Percentiles rank a stretch among this genome's conserved stretches.
Evolutionary conservation across 2,329 filamentous ascomycete species (phyloP).

Genomic region (Ustilaginoidea virens): DNA sequence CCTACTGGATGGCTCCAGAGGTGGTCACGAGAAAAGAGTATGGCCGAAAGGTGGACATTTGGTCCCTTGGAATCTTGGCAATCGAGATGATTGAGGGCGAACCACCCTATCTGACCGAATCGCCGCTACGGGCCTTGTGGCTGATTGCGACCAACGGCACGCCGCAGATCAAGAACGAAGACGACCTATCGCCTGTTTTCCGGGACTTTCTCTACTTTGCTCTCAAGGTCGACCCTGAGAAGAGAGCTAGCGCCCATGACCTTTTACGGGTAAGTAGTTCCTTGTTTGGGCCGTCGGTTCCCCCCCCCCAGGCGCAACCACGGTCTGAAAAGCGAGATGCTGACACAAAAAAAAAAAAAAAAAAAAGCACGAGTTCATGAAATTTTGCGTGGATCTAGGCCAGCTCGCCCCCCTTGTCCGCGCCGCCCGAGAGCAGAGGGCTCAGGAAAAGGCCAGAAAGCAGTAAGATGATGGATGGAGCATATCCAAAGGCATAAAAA

Average conservation of each 20-base stretch:
- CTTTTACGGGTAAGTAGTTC: conserved; percentile 64
- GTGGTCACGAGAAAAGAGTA: conserved; percentile 97
- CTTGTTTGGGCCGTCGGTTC: neutral
- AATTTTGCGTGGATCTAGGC: conserved; percentile 53
- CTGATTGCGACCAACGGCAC: conserved; percentile 95
- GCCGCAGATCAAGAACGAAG: conserved; percentile 85
- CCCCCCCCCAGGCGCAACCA: too few species aligned
- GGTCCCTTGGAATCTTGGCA: conserved; percentile 97
- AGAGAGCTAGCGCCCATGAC: conserved; percentile 89
- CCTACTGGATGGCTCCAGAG: conserved; percentile 99
- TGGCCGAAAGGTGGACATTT: conserved; percentile 95
- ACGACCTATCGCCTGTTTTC: conserved; percentile 67
- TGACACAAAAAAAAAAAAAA: too few species aligned
- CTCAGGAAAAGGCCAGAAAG: conserved; percentile 69
- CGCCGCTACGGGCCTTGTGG: conserved; percentile 81
- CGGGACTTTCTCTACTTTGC: conserved; percentile 86
- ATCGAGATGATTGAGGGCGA: conserved; percentile 99
- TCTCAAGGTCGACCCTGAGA: conserved; percentile 92
- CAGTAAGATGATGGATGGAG: conserved; percentile 10
- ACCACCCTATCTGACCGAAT: conserved; percentile 91
- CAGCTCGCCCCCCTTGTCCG: conserved; percentile 77
- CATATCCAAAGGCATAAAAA: too few species aligned
- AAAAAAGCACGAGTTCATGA: conserved; percentile 73
- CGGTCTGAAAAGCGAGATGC: too few species aligned
- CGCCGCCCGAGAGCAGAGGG: conserved; percentile 70